Conservation (phyloP, 176 grass and related monocot genomes). For the Otatea glauca region DNA sequence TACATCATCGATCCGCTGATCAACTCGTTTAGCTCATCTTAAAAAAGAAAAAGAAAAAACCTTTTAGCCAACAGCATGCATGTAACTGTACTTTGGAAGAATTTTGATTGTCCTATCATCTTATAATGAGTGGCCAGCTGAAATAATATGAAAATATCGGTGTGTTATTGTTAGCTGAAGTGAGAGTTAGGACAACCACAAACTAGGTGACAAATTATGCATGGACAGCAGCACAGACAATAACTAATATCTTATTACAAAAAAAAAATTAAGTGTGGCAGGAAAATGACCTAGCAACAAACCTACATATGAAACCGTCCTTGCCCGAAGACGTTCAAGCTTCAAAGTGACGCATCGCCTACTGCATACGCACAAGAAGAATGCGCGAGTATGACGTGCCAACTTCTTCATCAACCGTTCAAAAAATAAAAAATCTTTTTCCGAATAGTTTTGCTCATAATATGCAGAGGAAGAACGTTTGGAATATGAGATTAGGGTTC, state of each 20-base stretch:
- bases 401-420: conserved; percentile 29
- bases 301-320: not conserved
- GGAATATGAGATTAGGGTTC: too few species aligned
- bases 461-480: not conserved
- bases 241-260: not conserved
- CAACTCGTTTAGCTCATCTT: not conserved
- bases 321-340: conserved; percentile 7
- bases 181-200: not conserved
- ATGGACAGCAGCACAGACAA: not conserved
- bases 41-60: rapidly evolving
- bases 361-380: conserved; percentile 20
- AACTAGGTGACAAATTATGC: not conserved
- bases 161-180: not conserved
- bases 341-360: conserved; percentile 49
- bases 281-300: conserved; percentile 52
- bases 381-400: conserved; percentile 39
- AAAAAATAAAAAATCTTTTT: not conserved
- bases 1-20: not conserved
- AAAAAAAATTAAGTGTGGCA: not conserved
- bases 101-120: not conserved
- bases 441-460: not conserved
- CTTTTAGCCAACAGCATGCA: not conserved
- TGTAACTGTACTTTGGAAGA: not conserved
- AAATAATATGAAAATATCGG: not conserved
- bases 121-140: not conserved